These are phyloP conservation scores for Cladophialophora immunda DNA, from an alignment of 2,329 filamentous ascomycete species.

Conservation along the genomic window DNA sequence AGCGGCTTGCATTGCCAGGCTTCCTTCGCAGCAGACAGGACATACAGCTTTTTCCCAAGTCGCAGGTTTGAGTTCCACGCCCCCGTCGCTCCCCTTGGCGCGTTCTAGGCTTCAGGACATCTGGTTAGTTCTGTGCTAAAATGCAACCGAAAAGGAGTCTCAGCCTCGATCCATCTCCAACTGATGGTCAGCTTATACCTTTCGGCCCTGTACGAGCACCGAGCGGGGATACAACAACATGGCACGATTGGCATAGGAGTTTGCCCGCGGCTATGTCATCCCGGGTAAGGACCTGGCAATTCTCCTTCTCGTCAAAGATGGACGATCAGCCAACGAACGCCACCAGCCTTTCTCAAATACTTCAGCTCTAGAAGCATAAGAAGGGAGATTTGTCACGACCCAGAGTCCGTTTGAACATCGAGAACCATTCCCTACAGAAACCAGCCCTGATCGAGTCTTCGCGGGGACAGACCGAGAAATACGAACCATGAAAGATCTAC, in stretches of 20 bases:
- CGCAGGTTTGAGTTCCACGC: not conserved
- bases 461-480: not conserved
- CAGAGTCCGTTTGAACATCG: not conserved
- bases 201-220: not conserved
- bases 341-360: slow-evolving; percentile 7
- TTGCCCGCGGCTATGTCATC: slow-evolving; percentile 16
- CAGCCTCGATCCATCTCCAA: not conserved
- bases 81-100: not conserved
- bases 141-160: not conserved
- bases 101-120: not conserved
- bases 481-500: slow-evolving; percentile 26
- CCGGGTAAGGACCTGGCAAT: not conserved
- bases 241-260: not conserved
- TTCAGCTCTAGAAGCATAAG: not conserved
- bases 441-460: not conserved
- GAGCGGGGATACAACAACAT: not conserved
- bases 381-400: not conserved
- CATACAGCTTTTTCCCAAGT: no score
- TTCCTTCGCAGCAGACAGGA: no score
- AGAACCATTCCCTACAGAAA: not conserved
- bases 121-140: not conserved
- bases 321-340: not conserved
- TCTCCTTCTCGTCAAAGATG: not conserved
- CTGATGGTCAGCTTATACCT: not conserved
- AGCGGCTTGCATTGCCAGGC: no score